Conservation (phyloP, 2,329 filamentous ascomycete species). For the Mycosphaerelloides madeirae region DNA sequence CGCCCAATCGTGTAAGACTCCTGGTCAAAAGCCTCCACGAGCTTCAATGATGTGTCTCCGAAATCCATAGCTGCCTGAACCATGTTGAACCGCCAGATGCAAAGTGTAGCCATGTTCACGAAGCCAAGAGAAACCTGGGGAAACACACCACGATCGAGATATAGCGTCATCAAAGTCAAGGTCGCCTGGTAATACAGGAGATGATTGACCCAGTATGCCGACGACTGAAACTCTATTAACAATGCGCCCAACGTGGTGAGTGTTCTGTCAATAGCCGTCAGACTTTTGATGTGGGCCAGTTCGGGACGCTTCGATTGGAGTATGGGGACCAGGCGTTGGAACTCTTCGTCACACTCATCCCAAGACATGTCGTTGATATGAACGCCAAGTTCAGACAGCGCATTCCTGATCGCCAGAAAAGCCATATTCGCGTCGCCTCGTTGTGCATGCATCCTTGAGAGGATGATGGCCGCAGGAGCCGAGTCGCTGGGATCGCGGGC, state of each 20-base stretch:
- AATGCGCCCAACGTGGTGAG: slow-evolving; percentile 64
- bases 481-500: slow-evolving; percentile 72
- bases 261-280: slow-evolving; percentile 45
- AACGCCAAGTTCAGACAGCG: slow-evolving; percentile 65
- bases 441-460: slow-evolving; percentile 72
- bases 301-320: slow-evolving; percentile 18
- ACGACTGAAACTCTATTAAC: slow-evolving; percentile 42
- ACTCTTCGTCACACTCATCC: slow-evolving; percentile 72
- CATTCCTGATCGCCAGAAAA: slow-evolving; percentile 65
- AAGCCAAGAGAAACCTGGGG: slow-evolving; percentile 67
- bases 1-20: slow-evolving; percentile 61
- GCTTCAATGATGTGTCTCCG: slow-evolving; percentile 57
- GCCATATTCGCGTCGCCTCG: slow-evolving; percentile 66
- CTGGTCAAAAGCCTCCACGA: slow-evolving; percentile 61
- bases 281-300: slow-evolving; percentile 7
- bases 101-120: slow-evolving; percentile 63
- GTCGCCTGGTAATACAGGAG: slow-evolving; percentile 68
- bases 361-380: slow-evolving; percentile 62
- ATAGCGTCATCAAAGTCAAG: slow-evolving; percentile 62
- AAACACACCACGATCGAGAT: slow-evolving; percentile 60
- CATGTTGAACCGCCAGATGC: slow-evolving; percentile 66
- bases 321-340: slow-evolving; percentile 45
- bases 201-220: slow-evolving; percentile 66
- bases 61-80: slow-evolving; percentile 62
- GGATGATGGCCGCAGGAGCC: slow-evolving; percentile 73